Evolutionary conservation across 345 rosid species (phyloP).

Genomic region (Cardiospermum halicacabum): DNA sequence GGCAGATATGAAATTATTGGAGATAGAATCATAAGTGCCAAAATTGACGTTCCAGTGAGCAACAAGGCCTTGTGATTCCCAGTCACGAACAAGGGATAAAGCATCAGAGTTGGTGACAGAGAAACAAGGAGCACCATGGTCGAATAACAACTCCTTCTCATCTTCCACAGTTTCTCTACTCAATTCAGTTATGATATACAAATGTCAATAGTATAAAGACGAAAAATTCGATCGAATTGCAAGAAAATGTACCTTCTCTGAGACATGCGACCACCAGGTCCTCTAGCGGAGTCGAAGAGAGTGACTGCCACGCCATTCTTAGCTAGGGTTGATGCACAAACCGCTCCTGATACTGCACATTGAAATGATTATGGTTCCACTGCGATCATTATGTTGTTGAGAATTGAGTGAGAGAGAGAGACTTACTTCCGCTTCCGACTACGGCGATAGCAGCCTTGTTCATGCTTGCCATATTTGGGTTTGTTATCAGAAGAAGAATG

Average conservation of each 20-base stretch:
- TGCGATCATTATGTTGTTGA: neutral
- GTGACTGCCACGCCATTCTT: slow-evolving; percentile 68
- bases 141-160: slow-evolving; percentile 66
- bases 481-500: no score
- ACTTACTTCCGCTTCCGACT: slow-evolving; percentile 74
- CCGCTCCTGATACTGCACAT: slow-evolving; percentile 67
- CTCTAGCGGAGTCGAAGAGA: slow-evolving; percentile 73
- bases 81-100: slow-evolving; percentile 51
- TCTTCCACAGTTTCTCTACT: slow-evolving; percentile 62
- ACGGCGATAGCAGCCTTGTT: slow-evolving; percentile 48
- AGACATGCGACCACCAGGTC: slow-evolving; percentile 89
- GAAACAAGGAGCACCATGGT: slow-evolving; percentile 87
- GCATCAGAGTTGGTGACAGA: slow-evolving; percentile 41
- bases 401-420: neutral
- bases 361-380: neutral
- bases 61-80: slow-evolving; percentile 68
- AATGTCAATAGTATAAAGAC: no score
- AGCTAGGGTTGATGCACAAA: slow-evolving; percentile 80
- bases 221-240: no score
- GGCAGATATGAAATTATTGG: slow-evolving; percentile 41
- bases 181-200: no score
- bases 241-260: slow-evolving; percentile 55
- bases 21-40: slow-evolving; percentile 48
- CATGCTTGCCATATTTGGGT: slow-evolving; percentile 25
- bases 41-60: slow-evolving; percentile 69